Base-by-base conservation (phyloP, 1,284 basidiomycete species). In the Microstroma glucosiphilum region DNA sequence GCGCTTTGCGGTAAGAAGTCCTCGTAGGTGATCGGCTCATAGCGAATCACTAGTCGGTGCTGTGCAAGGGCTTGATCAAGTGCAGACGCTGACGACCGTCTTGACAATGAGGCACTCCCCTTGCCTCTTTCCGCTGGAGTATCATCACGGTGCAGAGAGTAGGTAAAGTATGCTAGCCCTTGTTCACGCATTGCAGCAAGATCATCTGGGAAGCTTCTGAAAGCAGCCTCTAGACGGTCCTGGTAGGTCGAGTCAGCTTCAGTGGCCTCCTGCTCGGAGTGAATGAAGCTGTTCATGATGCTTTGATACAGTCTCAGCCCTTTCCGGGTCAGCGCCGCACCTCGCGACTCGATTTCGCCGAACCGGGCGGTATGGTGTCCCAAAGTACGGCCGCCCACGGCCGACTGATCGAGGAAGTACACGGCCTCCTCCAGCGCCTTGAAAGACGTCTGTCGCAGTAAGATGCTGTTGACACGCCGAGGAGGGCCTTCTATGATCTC, bases 1-100 rank as follows among this genome's bases (percentile, higher is more conserved):
- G 81, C 81, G 2, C 74, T 78, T 1, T 80, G 81, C 0, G 81
- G 81, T 15, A 82, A 65, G 65, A 82, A 82, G 62, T 82, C 81
- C 62, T 82, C 81, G 63, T 82, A 82, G 8, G 79, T 77, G 21
- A 82, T 75, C 7, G 81, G 79, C 41, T 73, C 70, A 69, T 65
- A 13, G 61, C 59, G 40, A 64, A 63, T 53, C 70, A 70, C 30
- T 67, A 40, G 12, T 70, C 43, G 15, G 43, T 48, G 43, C 43
- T 48, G 43, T 48, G 21, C 43, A 21, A 48, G 43, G 6, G 43
- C 21, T 17, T 21, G 6, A 4, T 6, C 43, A 4, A 48, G 13
- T 6, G 6, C 3, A 17, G 21, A 6, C 4, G 43, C 43, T n/a
- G 43, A 48, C 3, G 43, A 37, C 3, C 9, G 9, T 3, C 30